Percentiles rank a stretch among this genome's conserved stretches.
Evolutionary conservation across 2,329 filamentous ascomycete genomes (phyloP).

Genomic region (Ophiocordyceps unilateralis): DNA sequence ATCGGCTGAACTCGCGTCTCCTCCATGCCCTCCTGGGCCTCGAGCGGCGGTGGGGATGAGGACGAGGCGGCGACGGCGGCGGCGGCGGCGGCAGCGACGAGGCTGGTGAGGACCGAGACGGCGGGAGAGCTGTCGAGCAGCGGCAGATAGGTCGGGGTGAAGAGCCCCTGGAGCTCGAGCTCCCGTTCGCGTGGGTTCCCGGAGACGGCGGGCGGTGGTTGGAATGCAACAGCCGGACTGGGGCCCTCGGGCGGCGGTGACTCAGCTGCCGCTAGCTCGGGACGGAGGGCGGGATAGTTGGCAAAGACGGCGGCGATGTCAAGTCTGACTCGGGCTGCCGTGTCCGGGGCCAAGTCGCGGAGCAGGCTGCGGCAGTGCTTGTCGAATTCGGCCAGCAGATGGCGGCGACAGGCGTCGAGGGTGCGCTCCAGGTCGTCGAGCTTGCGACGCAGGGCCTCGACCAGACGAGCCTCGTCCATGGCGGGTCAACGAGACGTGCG

Average conservation of each 20-base stretch:
- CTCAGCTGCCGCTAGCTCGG: constrained; percentile 18
- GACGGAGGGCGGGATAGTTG: constrained; percentile 27
- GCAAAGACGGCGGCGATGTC: constrained; percentile 26
- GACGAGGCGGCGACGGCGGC: not conserved
- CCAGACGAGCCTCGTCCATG: constrained; percentile 24
- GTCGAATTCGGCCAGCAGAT: constrained; percentile 39
- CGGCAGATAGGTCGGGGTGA: constrained; percentile 45
- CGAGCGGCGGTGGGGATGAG: constrained; percentile 6
- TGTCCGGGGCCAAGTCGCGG: constrained; percentile 25
- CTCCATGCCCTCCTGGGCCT: constrained; percentile 7
- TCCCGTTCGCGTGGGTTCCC: constrained; percentile 35
- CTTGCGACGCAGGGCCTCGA: constrained; percentile 34
- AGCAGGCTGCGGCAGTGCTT: constrained; percentile 34
- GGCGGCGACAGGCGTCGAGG: constrained; percentile 37
- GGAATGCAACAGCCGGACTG: constrained; percentile 14
- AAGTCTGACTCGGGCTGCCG: constrained; percentile 27
- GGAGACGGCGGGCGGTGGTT: constrained; percentile 12
- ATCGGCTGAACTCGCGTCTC: constrained; percentile 3
- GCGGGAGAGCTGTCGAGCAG: constrained; percentile 32
- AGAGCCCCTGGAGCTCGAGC: constrained; percentile 42
- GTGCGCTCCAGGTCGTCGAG: constrained; percentile 38
- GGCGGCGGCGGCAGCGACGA: constrained; percentile 2
- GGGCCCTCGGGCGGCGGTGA: constrained; percentile 14
- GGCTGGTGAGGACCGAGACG: constrained; percentile 4
- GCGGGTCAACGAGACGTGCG: constrained; percentile 13